A percentile compares a stretch with the other conserved stretches of the same genome.
Conservation (phyloP, 2,329 filamentous ascomycete species). For the Metarhizium brunneum region DNA sequence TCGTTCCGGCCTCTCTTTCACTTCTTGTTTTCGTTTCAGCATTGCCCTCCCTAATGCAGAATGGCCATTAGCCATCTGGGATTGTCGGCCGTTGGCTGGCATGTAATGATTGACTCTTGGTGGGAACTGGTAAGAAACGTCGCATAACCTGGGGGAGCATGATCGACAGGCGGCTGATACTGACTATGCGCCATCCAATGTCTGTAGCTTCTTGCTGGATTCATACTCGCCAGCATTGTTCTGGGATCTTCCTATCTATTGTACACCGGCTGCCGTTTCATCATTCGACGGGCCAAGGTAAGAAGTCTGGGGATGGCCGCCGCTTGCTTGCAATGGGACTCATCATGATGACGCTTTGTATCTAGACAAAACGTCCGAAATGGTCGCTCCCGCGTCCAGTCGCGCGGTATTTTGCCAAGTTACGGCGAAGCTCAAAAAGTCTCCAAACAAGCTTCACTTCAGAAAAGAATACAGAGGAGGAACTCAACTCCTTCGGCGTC, state of each 20-base stretch:
- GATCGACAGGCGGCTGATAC: neutral
- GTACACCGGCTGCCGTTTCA: neutral
- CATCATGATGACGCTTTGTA: neutral
- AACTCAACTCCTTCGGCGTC: neutral
- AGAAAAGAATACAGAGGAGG: neutral
- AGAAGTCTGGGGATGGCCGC: neutral
- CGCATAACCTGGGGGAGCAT: neutral
- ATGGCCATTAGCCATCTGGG: neutral
- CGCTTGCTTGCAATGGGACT: neutral
- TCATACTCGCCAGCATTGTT: neutral
- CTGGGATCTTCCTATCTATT: neutral
- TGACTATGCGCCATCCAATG: neutral
- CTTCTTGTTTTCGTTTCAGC: neutral
- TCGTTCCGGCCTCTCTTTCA: too few relatives aligned
- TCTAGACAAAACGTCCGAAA: neutral
- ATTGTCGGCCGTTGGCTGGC: neutral
- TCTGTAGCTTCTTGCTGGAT: neutral
- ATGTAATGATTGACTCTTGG: neutral
- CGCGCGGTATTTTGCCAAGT: neutral
- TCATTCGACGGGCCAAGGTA: neutral
- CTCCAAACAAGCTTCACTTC: neutral
- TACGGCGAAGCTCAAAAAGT: neutral
- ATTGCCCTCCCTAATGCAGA: neutral
- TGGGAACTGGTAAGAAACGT: neutral
- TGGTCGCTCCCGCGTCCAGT: neutral